Conservation (phyloP, 768 basidiomycete species). For the Boletellus emodensis region DNA sequence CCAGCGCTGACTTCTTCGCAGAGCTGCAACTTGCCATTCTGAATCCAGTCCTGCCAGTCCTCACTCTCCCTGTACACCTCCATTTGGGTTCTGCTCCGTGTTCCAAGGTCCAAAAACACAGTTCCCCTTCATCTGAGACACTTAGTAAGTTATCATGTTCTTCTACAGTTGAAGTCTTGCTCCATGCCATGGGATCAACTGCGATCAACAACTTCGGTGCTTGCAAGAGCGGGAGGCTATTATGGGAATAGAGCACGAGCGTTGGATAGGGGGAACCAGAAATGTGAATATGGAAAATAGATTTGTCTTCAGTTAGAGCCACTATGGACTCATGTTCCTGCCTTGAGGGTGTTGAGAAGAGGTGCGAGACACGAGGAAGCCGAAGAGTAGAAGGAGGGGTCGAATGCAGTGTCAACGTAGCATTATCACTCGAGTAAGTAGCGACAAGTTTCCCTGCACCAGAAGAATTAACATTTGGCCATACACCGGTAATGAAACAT, state of each 20-base stretch:
- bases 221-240: constrained; percentile 48
- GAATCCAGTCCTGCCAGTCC: constrained; percentile 63
- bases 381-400: constrained; percentile 38
- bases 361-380: constrained; percentile 50
- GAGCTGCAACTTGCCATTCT: constrained; percentile 81
- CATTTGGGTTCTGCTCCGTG: constrained; percentile 38
- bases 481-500: not conserved
- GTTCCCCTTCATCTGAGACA: constrained; percentile 67
- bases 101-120: constrained; percentile 84
- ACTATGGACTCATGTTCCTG: constrained; percentile 53
- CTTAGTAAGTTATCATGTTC: constrained; percentile 76
- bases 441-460: constrained; percentile 49
- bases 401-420: constrained; percentile 52
- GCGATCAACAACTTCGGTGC: constrained; percentile 58
- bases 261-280: constrained; percentile 32
- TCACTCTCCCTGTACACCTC: constrained; percentile 70
- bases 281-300: constrained; percentile 55
- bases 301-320: constrained; percentile 60
- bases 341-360: constrained; percentile 65
- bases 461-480: constrained; percentile 7
- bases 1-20: constrained; percentile 85
- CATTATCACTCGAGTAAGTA: constrained; percentile 51
- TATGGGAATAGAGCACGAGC: constrained; percentile 46
- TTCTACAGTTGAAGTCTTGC: constrained; percentile 40
- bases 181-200: constrained; percentile 89